Evolutionary conservation across 2,329 filamentous ascomycete genomes (phyloP).

Genomic region (Penicillium hesseltinei): DNA sequence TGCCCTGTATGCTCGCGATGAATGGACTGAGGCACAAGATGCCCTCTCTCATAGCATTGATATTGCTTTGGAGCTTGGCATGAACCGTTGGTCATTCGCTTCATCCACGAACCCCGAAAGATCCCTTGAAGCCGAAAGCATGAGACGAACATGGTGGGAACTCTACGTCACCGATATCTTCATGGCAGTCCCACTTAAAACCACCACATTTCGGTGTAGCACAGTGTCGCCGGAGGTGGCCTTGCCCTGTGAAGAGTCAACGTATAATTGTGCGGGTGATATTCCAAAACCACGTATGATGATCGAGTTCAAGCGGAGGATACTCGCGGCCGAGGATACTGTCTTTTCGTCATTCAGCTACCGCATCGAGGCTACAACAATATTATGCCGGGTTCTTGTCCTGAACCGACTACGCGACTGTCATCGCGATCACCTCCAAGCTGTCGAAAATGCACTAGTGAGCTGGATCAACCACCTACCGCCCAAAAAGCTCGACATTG

Average conservation of each 20-base stretch:
- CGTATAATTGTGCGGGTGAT: conserved; percentile 50
- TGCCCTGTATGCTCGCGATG: conserved; percentile 35
- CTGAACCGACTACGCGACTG: conserved; percentile 38
- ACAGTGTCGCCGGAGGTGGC: conserved; percentile 67
- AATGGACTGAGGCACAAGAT: conserved; percentile 32
- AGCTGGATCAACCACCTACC: conserved; percentile 81
- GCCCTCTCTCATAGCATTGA: conserved; percentile 63
- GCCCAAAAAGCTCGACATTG: conserved; percentile 63
- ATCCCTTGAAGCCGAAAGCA: conserved; percentile 71
- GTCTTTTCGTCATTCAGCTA: conserved; percentile 81
- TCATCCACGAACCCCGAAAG: conserved; percentile 43
- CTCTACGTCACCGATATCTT: conserved; percentile 74
- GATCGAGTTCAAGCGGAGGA: conserved; percentile 54
- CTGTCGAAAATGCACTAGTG: conserved; percentile 55
- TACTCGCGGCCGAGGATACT: conserved; percentile 64
- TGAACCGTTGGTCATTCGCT: conserved; percentile 66
- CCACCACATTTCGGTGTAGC: conserved; percentile 59
- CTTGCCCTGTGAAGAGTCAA: conserved; percentile 74
- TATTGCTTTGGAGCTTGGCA: conserved; percentile 69
- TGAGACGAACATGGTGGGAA: conserved; percentile 87
- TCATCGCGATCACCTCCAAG: conserved; percentile 56
- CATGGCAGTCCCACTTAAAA: conserved; percentile 64
- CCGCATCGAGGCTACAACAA: conserved; percentile 73
- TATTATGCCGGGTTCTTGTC: conserved; percentile 69
- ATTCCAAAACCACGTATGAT: conserved; percentile 61